Evolutionary conservation across 208 protist genomes (phyloP), one percentile per base, ranked within the genome.

Genomic region (Leishmania turanica): DNA sequence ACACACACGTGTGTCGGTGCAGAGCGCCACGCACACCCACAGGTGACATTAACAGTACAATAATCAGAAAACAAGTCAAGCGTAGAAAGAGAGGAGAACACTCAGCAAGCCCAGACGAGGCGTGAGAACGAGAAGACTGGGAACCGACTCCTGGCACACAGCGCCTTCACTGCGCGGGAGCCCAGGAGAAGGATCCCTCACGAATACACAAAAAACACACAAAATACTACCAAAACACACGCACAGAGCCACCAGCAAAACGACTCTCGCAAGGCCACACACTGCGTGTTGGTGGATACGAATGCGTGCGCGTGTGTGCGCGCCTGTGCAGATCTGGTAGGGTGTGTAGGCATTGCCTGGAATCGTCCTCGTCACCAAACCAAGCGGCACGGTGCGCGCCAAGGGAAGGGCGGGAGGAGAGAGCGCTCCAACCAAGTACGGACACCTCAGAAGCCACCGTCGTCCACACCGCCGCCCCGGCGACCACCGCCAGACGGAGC

Each of bases 361-460:
- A 73, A 53, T 45, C 27, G 3, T n/a, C 68, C 27, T 31, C 27
- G 24, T 45, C 45, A 73, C 31, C 68, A 4, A 21, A 15, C 8
- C 37, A 73, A 24, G 49, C 21, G 24, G 45, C 27, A 34, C 51
- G 34, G 27, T 34, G 21, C 37, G 13, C 27, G 24, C 15, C 68
- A 6, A 37, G 40, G 45, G 24, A 27, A 54, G 45, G 62, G 62
- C 8, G 6, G 51, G 3, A 21, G 15, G 51, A 54, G 11, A 73
- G 19, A 27, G 2, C 27, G 68, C 40, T 21, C 11, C 68, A 34
- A n/a, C 21, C 54, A 1, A 17, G 24, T 13, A 3, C 9, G 13
- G 24, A 53, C 42, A 19, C 21, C 40, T 86, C 89, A 96, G 56
- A 96, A 96, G n/a, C 92, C 92, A 68, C 92, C 92, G 80, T 96